phyloP scores from a whole-genome alignment of 2,329 filamentous ascomycete species.

The Moelleriella libera region DNA sequence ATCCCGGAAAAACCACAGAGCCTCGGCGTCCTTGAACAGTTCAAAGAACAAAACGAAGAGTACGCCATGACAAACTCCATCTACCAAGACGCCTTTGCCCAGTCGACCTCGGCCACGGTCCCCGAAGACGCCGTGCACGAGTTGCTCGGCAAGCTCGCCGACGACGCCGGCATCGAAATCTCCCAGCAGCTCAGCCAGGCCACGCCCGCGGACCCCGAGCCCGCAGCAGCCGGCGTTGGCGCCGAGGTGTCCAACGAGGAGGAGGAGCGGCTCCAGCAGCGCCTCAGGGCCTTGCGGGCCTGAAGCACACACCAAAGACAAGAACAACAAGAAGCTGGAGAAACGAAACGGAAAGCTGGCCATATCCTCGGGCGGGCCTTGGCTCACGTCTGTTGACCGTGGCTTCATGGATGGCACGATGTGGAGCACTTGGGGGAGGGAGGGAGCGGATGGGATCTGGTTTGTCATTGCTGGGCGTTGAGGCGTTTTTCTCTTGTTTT shows the following conservation, averaged over 20 bases:
- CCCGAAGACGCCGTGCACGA: slow-evolving; percentile 77
- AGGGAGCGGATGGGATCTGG: neutral
- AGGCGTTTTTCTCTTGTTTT: neutral
- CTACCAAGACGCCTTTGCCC: slow-evolving; percentile 74
- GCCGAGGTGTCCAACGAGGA: slow-evolving; percentile 61
- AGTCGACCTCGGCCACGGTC: slow-evolving; percentile 59
- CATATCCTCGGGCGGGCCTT: no score
- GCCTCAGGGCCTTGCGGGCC: slow-evolving; percentile 40
- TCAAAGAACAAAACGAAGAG: slow-evolving; percentile 48
- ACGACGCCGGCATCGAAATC: slow-evolving; percentile 76
- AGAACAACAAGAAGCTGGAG: no score
- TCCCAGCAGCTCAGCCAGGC: slow-evolving; percentile 55
- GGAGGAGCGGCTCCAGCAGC: slow-evolving; percentile 59
- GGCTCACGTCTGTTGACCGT: neutral
- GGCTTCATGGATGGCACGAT: neutral
- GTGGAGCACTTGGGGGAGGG: no score
- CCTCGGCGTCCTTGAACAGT: slow-evolving; percentile 45
- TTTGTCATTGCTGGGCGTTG: slow-evolving; percentile 6
- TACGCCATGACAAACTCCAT: slow-evolving; percentile 55
- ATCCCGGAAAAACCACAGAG: slow-evolving; percentile 20
- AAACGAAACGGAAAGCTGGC: no score
- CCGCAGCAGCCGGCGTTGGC: slow-evolving; percentile 23
- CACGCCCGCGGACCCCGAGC: slow-evolving; percentile 41
- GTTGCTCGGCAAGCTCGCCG: slow-evolving; percentile 71
- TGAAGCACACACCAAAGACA: slow-evolving; percentile 8